These are phyloP conservation scores for Aspergillus neoniger DNA, from an alignment of 2,329 filamentous ascomycete genomes.

Conservation along the genomic window DNA sequence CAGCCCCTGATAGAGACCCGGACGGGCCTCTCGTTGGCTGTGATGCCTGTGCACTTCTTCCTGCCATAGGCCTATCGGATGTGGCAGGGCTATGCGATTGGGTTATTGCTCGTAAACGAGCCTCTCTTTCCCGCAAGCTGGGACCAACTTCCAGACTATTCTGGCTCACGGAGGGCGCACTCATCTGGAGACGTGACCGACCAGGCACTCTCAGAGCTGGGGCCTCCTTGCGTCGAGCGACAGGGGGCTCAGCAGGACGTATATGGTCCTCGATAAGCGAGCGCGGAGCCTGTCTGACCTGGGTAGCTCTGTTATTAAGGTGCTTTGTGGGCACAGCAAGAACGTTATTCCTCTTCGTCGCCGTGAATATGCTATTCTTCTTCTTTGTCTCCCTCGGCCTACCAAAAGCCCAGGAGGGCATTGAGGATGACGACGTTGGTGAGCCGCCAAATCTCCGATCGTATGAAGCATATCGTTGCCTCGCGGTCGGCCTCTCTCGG, in stretches of 20 bases:
- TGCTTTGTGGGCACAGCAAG: slow-evolving; percentile 45
- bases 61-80: neutral
- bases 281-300: slow-evolving; percentile 42
- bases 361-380: slow-evolving; percentile 38
- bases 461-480: slow-evolving; percentile 34
- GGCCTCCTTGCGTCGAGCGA: slow-evolving; percentile 16
- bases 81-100: slow-evolving; percentile 7
- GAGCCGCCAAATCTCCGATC: slow-evolving; percentile 36
- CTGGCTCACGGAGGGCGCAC: neutral
- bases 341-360: slow-evolving; percentile 38
- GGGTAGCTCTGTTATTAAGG: slow-evolving; percentile 41
- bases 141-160: slow-evolving; percentile 9
- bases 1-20: slow-evolving; percentile 1
- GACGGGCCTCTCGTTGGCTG: slow-evolving; percentile 3
- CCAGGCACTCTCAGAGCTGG: slow-evolving; percentile 22
- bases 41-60: slow-evolving; percentile 1
- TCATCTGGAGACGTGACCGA: slow-evolving; percentile 15
- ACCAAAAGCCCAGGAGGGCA: slow-evolving; percentile 27
- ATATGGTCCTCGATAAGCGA: slow-evolving; percentile 47
- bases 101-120: slow-evolving; percentile 34
- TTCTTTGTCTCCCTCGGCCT: slow-evolving; percentile 31
- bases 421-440: too few species aligned
- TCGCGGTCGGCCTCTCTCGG: slow-evolving; percentile 30
- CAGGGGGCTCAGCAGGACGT: slow-evolving; percentile 25
- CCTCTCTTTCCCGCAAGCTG: slow-evolving; percentile 32